phyloP scores from a whole-genome alignment of 2,329 filamentous ascomycete genomes.

The Calonectria naviculata region DNA sequence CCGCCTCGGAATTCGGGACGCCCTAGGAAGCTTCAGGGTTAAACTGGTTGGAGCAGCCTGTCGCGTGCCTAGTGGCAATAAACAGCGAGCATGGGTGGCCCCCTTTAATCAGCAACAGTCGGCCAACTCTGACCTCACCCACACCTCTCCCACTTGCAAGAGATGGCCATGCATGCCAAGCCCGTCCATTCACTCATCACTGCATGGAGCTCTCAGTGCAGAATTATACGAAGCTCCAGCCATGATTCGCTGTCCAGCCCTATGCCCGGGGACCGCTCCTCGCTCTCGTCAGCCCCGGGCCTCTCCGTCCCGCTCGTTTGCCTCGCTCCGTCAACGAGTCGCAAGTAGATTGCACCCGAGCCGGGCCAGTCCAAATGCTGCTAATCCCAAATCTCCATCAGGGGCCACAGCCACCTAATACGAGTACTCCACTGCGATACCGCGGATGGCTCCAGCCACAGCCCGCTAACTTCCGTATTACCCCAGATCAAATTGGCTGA shows the following conservation, averaged over 20 bases:
- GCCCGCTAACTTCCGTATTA: slow-evolving; percentile 10
- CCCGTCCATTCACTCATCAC: neutral
- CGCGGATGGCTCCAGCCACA: slow-evolving; percentile 1
- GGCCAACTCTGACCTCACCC: neutral
- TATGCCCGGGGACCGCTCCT: neutral
- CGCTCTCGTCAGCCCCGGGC: neutral
- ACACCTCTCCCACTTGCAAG: neutral
- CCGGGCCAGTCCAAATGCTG: neutral
- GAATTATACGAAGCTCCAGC: neutral
- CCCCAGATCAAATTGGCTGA: slow-evolving; percentile 11
- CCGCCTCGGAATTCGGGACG: slow-evolving; percentile 17
- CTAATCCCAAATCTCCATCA: neutral
- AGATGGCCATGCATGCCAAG: neutral
- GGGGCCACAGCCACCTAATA: slow-evolving; percentile 12
- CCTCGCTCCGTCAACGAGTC: neutral
- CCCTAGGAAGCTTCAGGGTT: slow-evolving; percentile 6
- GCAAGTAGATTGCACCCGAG: neutral
- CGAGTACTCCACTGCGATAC: slow-evolving; percentile 11
- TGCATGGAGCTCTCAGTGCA: neutral
- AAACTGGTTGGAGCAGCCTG: slow-evolving; percentile 15
- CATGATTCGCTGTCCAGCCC: neutral
- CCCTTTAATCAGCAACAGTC: neutral
- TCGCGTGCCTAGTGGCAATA: slow-evolving; percentile 13
- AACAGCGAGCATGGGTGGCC: neutral
- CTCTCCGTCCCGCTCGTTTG: neutral